phyloP scores from a whole-genome alignment of 2,329 filamentous ascomycete species.

The Seiridium cupressi region DNA sequence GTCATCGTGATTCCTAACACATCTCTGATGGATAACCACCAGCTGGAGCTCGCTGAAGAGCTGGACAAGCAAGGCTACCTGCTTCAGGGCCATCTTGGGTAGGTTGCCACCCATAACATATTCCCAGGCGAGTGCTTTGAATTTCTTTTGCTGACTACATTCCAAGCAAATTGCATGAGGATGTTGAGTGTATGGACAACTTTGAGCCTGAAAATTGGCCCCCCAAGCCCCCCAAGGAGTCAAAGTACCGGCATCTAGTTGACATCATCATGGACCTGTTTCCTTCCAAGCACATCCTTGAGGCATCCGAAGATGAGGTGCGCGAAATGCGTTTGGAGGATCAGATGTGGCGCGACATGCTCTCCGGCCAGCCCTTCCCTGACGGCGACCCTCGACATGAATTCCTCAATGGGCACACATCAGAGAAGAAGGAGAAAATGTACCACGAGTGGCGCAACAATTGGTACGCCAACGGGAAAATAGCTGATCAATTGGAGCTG shows the following conservation, averaged over 20 bases:
- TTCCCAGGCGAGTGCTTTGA: background rate
- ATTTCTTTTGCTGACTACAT: background rate
- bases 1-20: slow-evolving; percentile 90
- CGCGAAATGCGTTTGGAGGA: background rate
- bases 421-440: background rate
- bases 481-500: background rate
- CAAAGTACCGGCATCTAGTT: background rate
- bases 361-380: background rate
- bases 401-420: background rate
- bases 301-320: background rate
- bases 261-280: background rate
- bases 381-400: background rate
- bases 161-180: background rate
- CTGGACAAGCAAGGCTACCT: slow-evolving; percentile 75
- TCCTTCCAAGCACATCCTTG: background rate
- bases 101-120: slow-evolving; percentile 24
- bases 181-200: slow-evolving; percentile 2
- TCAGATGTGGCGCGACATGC: slow-evolving; percentile 5
- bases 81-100: slow-evolving; percentile 68
- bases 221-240: slow-evolving; percentile 1
- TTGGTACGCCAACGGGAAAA: background rate
- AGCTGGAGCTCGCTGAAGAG: slow-evolving; percentile 79
- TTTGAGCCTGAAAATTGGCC: slow-evolving; percentile 6
- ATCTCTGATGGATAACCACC: slow-evolving; percentile 82
- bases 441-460: slow-evolving; percentile 3